Evolutionary conservation across 2,329 filamentous ascomycete genomes (phyloP).

Genomic region (Colletotrichum somersetense): DNA sequence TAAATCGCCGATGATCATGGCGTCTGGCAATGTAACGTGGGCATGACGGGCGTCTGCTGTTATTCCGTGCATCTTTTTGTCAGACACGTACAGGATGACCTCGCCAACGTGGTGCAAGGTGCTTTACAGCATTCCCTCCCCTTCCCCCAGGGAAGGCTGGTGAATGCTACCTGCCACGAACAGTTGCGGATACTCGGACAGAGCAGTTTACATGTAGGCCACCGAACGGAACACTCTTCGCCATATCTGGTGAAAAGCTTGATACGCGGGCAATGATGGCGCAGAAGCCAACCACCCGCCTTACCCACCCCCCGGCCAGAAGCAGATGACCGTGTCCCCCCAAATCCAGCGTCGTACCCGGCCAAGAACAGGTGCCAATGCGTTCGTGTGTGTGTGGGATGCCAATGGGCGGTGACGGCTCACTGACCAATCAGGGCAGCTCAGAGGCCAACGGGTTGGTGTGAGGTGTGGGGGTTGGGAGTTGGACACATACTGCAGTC

Average conservation of each 20-base stretch:
- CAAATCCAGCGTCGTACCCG: slow-evolving; percentile 34
- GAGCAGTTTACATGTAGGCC: neutral
- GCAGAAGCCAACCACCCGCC: neutral
- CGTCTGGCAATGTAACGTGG: slow-evolving; percentile 15
- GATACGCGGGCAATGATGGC: slow-evolving; percentile 13
- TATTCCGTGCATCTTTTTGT: slow-evolving; percentile 4
- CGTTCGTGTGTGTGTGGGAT: slow-evolving; percentile 24
- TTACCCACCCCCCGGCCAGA: neutral
- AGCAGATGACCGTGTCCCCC: slow-evolving; percentile 21
- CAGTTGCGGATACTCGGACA: too few relatives aligned
- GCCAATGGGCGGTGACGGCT: slow-evolving; percentile 21
- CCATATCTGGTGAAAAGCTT: slow-evolving; percentile 1
- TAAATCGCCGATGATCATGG: slow-evolving; percentile 11
- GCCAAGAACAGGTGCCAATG: slow-evolving; percentile 14
- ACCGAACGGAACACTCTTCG: neutral
- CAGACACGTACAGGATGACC: neutral
- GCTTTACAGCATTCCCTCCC: neutral
- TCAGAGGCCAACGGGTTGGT: slow-evolving; percentile 1
- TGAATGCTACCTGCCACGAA: neutral
- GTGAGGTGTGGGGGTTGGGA: slow-evolving; percentile 8
- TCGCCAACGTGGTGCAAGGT: neutral
- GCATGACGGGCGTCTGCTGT: slow-evolving; percentile 18
- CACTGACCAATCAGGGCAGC: slow-evolving; percentile 1
- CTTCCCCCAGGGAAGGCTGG: neutral
- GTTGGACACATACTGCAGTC: neutral